Percentiles rank a stretch among this genome's conserved stretches.
phyloP scores from a whole-genome alignment of 1,139 yeast species.

The Geotrichum citri-aurantii region DNA sequence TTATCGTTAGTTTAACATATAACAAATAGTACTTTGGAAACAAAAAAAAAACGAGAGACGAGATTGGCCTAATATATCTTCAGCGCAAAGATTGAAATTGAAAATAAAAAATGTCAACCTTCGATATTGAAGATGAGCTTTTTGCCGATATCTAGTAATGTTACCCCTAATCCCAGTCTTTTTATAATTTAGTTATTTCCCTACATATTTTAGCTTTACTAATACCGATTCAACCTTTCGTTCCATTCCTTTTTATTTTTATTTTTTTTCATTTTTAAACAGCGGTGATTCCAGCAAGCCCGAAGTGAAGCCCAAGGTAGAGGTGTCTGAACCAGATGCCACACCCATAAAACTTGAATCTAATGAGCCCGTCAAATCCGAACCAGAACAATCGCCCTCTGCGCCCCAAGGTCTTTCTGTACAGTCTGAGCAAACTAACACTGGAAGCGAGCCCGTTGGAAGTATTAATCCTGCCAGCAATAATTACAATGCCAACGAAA shows the following conservation, averaged over 20 bases:
- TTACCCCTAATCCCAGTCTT: slow-evolving; percentile 15
- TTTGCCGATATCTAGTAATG: slow-evolving; percentile 67
- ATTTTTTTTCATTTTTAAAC: slow-evolving; percentile 4
- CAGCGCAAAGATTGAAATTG: neutral
- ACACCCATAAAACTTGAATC: slow-evolving; percentile 13
- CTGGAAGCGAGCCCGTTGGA: slow-evolving; percentile 8
- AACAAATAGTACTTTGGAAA: neutral
- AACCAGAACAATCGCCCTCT: slow-evolving; percentile 4
- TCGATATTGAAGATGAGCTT: slow-evolving; percentile 79
- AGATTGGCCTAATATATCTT: neutral
- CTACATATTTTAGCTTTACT: slow-evolving; percentile 12
- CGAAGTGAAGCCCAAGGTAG: slow-evolving; percentile 20
- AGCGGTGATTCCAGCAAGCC: slow-evolving; percentile 18
- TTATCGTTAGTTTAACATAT: neutral
- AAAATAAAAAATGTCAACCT: slow-evolving; percentile 45
- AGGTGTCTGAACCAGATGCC: slow-evolving; percentile 16
- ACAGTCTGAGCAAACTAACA: slow-evolving; percentile 20
- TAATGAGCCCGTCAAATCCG: slow-evolving; percentile 4
- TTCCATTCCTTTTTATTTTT: slow-evolving; percentile 2
- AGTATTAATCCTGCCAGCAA: slow-evolving; percentile 14
- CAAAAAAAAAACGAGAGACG: neutral
- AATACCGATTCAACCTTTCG: slow-evolving; percentile 5
- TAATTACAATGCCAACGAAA: slow-evolving; percentile 36
- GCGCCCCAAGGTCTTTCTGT: slow-evolving; percentile 11
- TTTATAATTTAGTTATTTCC: slow-evolving; percentile 3